Conservation (phyloP, 2,329 filamentous ascomycete species). For the Capronia americana region DNA sequence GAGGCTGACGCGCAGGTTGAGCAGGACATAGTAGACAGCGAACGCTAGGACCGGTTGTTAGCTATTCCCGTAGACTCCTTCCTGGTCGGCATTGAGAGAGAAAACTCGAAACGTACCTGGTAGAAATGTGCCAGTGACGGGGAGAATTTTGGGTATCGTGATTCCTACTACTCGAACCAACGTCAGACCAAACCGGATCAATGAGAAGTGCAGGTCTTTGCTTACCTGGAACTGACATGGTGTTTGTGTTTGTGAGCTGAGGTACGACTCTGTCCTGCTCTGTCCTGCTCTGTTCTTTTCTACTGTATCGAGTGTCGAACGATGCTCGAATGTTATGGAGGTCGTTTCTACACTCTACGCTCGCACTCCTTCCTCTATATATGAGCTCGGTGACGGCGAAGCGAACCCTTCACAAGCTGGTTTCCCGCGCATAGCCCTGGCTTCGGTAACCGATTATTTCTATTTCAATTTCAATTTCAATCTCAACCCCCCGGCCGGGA, state of each 20-base stretch:
- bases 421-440: not conserved
- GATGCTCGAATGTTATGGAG: not conserved
- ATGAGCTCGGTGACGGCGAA: not conserved
- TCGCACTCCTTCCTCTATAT: not conserved
- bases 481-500: no score
- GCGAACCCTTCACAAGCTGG: not conserved
- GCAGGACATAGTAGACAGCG: constrained; percentile 50
- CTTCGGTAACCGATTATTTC: not conserved
- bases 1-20: constrained; percentile 49
- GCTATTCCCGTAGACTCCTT: constrained; percentile 41
- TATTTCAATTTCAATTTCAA: not conserved
- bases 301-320: not conserved
- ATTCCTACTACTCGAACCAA: constrained; percentile 33
- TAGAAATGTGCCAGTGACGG: constrained; percentile 38
- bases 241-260: not conserved
- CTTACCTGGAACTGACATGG: constrained; percentile 33
- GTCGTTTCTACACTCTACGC: not conserved
- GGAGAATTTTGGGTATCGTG: constrained; percentile 41
- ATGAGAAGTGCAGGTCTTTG: not conserved
- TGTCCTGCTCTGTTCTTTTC: no score
- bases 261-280: not conserved
- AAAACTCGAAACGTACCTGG: constrained; percentile 14
- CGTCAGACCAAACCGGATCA: constrained; percentile 8
- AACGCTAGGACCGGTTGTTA: constrained; percentile 51
- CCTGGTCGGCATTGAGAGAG: not conserved